Conservation (phyloP, 495 filamentous ascomycete species). For the Aspergillus saccharolyticus region DNA sequence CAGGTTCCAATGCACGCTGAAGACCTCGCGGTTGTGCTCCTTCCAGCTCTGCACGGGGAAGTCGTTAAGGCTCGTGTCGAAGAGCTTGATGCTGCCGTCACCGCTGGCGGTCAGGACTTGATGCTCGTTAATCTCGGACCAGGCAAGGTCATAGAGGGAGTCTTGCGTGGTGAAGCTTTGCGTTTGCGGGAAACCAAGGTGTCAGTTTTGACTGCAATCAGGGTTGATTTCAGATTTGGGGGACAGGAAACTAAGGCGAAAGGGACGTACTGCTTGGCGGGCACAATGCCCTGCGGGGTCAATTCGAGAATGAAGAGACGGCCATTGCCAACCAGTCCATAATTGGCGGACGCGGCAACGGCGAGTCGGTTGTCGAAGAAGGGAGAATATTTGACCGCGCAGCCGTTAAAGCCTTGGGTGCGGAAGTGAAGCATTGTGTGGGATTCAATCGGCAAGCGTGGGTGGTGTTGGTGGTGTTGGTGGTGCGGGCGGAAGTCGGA, state of each 20-base stretch:
- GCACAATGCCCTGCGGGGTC: conserved; percentile 74
- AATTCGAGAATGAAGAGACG: conserved; percentile 76
- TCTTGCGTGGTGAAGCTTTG: conserved; percentile 90
- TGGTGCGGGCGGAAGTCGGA: not conserved
- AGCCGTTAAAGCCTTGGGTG: conserved; percentile 90
- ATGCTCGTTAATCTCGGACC: conserved; percentile 93
- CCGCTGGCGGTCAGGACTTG: conserved; percentile 83
- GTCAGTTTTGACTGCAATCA: conserved; percentile 5
- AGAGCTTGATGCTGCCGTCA: conserved; percentile 92
- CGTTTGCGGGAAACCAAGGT: not conserved
- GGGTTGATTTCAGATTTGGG: not conserved
- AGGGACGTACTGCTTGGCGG: conserved; percentile 60
- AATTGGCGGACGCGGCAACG: conserved; percentile 81
- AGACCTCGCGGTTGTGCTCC: conserved; percentile 88
- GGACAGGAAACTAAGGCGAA: not conserved
- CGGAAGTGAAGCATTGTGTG: conserved; percentile 80
- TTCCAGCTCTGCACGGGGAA: conserved; percentile 85
- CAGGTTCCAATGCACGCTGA: conserved; percentile 87
- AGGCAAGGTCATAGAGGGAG: conserved; percentile 85
- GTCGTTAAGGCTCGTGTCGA: conserved; percentile 69
- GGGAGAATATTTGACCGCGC: conserved; percentile 92
- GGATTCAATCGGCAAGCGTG: not conserved
- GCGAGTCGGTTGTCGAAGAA: conserved; percentile 95
- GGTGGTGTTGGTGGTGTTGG: not conserved
- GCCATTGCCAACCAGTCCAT: conserved; percentile 94